Evolutionary conservation across 2,329 filamentous ascomycete genomes (phyloP).

Genomic region (Rachicladosporium sp.): DNA sequence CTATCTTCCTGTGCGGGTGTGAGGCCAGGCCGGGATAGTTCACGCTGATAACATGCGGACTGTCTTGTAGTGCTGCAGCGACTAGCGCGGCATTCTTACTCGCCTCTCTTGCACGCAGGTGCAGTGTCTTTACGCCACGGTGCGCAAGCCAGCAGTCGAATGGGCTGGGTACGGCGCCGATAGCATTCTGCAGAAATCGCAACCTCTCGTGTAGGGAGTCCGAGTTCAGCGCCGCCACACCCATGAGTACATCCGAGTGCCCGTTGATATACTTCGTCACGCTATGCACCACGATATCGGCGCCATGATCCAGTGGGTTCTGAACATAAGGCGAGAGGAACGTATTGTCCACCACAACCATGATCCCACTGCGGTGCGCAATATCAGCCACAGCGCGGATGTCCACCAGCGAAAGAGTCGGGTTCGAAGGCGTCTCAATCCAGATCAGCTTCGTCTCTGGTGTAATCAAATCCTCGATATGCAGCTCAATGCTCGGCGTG

Average conservation of each 20-base stretch:
- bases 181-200: constrained; percentile 90
- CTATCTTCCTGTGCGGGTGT: constrained; percentile 75
- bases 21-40: constrained; percentile 90
- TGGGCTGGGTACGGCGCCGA: constrained; percentile 83
- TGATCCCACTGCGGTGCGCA: constrained; percentile 77
- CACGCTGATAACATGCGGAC: constrained; percentile 71
- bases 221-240: constrained; percentile 88
- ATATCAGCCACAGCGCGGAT: constrained; percentile 72
- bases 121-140: constrained; percentile 89
- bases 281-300: constrained; percentile 91
- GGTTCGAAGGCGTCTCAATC: constrained; percentile 94
- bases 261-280: constrained; percentile 99
- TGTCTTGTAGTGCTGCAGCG: constrained; percentile 63
- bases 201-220: constrained; percentile 65
- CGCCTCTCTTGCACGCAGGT: constrained; percentile 79
- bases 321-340: constrained; percentile 95
- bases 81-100: constrained; percentile 68
- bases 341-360: constrained; percentile 98
- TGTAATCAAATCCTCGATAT: constrained; percentile 73
- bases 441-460: constrained; percentile 87
- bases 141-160: constrained; percentile 99
- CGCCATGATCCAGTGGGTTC: constrained; percentile 88
- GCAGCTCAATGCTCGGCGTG: constrained; percentile 79
- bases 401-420: constrained; percentile 83
- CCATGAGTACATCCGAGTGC: constrained; percentile 94